Base-by-base conservation (phyloP, 1,139 yeast genomes). In the Candida glucosophila region DNA sequence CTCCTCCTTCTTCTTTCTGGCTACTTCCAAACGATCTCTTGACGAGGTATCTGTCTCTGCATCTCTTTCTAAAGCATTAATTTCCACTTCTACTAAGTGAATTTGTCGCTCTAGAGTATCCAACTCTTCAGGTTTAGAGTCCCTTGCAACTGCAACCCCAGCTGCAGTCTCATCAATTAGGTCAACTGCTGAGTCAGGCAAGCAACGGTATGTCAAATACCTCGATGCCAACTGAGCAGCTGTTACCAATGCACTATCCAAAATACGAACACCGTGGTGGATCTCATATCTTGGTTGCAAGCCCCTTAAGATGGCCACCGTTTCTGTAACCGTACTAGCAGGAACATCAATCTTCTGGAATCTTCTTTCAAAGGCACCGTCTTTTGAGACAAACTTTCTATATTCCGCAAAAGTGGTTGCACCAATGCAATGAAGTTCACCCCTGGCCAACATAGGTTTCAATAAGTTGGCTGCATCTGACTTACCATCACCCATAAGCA, bases 401-500 rank as follows among this genome's bases (percentile, higher is more conserved):
- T 90, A 90, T 58, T 90, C 99, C 31, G 80, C 79, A 44, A 85
- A 79, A 4, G 98, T 92, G 13, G 98, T 90, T 22, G 98, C 98
- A 59, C 99, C 99, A 49, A 88, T 88, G 58, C 96, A 93, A 57
- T 90, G 96, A 47, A 90, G 74, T 28, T 80, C 71, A 37, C 98
- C 98, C 58, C 98, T 78, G 4, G 98, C 96, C 42, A 90, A 73
- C 72, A 93, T 92, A 24, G 99, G 98, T 59, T 90, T 90, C 52
- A 90, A 73, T 43, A 92, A 72, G 55, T 90, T 90, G 24, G 98
- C 98, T 20, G 97, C 98, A 55, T 90, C 97, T 24, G 73, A 59
- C 44, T 73, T 74, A 48, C 98, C 98, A 49, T 90, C 95, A 40
- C 99, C 99, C 97, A 92, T 90, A 42, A 92, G 73, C 95, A 90